Evolutionary conservation across 257 asterid genomes (phyloP), one percentile per base, ranked within the genome.

Genomic region (Nicotiana otophora): DNA sequence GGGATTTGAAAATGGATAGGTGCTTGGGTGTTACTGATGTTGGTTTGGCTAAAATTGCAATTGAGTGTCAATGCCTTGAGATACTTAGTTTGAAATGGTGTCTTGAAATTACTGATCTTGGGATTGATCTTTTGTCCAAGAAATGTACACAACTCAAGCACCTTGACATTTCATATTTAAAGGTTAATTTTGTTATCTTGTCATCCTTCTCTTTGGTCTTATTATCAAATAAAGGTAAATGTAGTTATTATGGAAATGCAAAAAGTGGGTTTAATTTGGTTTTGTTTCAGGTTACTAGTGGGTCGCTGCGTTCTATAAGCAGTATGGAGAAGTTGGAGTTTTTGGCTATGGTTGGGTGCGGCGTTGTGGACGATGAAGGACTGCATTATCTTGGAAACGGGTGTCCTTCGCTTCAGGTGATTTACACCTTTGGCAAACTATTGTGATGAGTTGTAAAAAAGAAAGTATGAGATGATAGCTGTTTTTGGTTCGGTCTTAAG

Each of bases 351-450:
- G 90, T 88, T 74, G 93, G 93, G 10, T 93, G 97, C 81, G 82
- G 91, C 63, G 68, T 72, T 51, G 88, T 93, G 76, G 94, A 92
- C 85, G 91, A 90, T 83, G 30, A 34, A 69, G 97, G 95, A 53
- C 80, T 93, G 87, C 87, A 78, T 23, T 87, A 86, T 85, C 85
- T 93, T 79, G 93, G 90, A 77, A 81, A 87, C 31, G 92, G 92
- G 34, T 93, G 96, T 87, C 90, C 93, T 87, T 89, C 84, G 15
- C 93, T 93, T 82, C 89, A 90, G 96, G 97, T 93, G 80, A 75
- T 75, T 72, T 1, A 48, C 79, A 23, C 8, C 39, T 46, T 48
- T 74, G 36, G 15, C 62, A 26, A 75, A 28, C 23, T 26, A 75
- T 23, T 75, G 11, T 75, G 80, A 75, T 75, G 42, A 75, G 31